Evolutionary conservation across 768 basidiomycete species (phyloP), one percentile per base, ranked within the genome.

Genomic region (Mycena floridula): DNA sequence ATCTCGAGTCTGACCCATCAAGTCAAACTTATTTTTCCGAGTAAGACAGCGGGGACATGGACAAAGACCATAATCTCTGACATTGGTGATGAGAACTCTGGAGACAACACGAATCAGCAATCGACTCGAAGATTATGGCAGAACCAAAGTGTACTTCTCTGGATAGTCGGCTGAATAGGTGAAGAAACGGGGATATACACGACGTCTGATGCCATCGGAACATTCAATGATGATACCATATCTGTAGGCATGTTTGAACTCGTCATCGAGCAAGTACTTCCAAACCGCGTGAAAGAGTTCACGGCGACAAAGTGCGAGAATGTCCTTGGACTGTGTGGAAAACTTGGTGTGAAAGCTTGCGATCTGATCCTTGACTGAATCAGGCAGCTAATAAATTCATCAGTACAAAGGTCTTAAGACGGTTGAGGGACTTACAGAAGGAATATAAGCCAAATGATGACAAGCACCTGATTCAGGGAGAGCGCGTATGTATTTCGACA

Each of bases 401-500:
- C 16, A 13, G 44, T 9, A 2, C 13, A 28, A 4, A 18, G 15
- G 36, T 37, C 16, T n/a, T n/a, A n/a, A n/a, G n/a, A n/a, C n/a
- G 22, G n/a, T 24, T 24, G 43, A 22, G 18, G 37, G 43, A 40
- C 56, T 38, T 44, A 72, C 68, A 37, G 54, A 56, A n/a, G n/a
- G n/a, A n/a, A n/a, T n/a, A n/a, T n/a, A n/a, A n/a, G n/a, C n/a
- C n/a, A n/a, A n/a, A n/a, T n/a, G n/a, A n/a, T n/a, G n/a, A n/a
- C n/a, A n/a, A n/a, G n/a, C n/a, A n/a, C n/a, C n/a, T n/a, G n/a
- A 48, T 1, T 46, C 49, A 0, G 67, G 68, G 20, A 59, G 57
- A 7, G 42, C 50, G 0, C 61, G 55, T 1, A 48, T 45, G 40
- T 69, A 68, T 44, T 74, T 72, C 1, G 64, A 68, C 13, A 62